These are phyloP conservation scores for Nelumbo lutea DNA, from an alignment of 164 flowering plant species.

Conservation along the genomic window DNA sequence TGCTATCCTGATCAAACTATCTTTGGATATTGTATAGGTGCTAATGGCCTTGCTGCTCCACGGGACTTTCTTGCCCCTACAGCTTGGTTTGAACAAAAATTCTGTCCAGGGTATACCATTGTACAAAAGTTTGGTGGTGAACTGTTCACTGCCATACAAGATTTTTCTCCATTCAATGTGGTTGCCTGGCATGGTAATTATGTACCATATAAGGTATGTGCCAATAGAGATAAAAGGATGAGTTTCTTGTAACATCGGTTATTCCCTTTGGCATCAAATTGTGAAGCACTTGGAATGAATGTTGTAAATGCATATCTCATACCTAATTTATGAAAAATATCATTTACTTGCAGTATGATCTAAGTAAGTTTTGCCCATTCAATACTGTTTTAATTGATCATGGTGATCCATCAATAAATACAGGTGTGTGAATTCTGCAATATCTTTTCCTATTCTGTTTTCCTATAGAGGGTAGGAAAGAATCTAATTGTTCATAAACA, in stretches of 20 bases:
- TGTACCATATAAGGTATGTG: conserved; percentile 82
- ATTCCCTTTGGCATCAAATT: neutral
- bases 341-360: conserved; percentile 68
- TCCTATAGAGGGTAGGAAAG: neutral
- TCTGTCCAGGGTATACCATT: conserved; percentile 59
- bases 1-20: neutral
- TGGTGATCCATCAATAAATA: conserved; percentile 90
- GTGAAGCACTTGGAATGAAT: neutral
- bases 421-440: conserved; percentile 40
- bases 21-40: conserved; percentile 45
- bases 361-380: conserved; percentile 82
- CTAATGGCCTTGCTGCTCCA: conserved; percentile 92
- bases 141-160: conserved; percentile 84
- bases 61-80: conserved; percentile 87
- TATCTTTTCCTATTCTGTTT: neutral
- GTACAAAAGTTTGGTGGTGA: conserved; percentile 93
- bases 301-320: neutral
- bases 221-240: neutral
- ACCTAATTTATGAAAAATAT: neutral
- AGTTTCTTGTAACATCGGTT: neutral
- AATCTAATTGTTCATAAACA: neutral
- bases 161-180: conserved; percentile 96
- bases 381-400: conserved; percentile 88
- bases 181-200: conserved; percentile 99
- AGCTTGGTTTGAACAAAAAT: conserved; percentile 68